These are phyloP conservation scores for Botrytis fragariae DNA, from an alignment of 2,329 filamentous ascomycete species.

Conservation along the genomic window DNA sequence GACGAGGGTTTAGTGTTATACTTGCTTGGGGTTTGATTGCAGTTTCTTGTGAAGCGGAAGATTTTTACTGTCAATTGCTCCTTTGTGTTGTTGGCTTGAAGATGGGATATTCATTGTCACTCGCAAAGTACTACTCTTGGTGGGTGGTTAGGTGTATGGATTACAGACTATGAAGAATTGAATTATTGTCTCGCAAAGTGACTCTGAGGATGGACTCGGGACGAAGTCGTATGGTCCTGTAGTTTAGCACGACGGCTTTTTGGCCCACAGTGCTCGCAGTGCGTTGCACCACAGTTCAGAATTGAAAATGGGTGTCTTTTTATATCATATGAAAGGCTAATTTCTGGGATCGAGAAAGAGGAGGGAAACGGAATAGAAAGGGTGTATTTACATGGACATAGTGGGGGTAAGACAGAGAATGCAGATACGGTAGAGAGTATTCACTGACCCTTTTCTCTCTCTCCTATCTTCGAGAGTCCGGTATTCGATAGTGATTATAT, in stretches of 20 bases:
- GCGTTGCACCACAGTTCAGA: neutral
- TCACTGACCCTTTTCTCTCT: neutral
- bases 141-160: neutral
- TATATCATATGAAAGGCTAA: neutral
- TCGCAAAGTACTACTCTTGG: rapidly evolving
- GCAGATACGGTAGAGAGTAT: neutral
- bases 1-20: no score
- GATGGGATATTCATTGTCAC: neutral
- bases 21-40: neutral
- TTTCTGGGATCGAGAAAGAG: neutral
- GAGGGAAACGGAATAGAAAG: neutral
- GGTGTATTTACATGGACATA: neutral
- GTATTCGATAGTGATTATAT: rapidly evolving
- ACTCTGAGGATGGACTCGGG: neutral
- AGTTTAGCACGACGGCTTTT: rapidly evolving
- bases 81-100: neutral
- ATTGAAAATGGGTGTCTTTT: rapidly evolving
- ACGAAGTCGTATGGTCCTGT: neutral
- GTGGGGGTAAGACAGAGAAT: neutral
- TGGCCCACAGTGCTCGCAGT: rapidly evolving
- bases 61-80: neutral
- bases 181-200: neutral
- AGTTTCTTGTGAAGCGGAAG: neutral
- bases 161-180: neutral
- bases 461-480: neutral